Evolutionary conservation across 2,329 filamentous ascomycete species (phyloP).

Genomic region (Stemphylium vesicarium): DNA sequence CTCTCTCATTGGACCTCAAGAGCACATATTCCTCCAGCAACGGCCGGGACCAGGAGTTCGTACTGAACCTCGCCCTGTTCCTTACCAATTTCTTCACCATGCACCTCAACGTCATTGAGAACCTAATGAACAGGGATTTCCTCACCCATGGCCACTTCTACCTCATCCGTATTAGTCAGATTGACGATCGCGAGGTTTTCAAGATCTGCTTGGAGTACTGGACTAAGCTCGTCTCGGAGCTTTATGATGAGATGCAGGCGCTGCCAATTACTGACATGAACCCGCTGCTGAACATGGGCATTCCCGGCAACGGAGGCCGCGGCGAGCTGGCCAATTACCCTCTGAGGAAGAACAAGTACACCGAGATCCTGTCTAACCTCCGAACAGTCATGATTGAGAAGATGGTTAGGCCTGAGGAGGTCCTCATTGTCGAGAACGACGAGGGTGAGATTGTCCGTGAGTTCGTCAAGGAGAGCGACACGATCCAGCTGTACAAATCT

Average conservation of each 20-base stretch:
- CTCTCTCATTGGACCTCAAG: slow-evolving; percentile 87
- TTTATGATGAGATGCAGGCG: slow-evolving; percentile 99
- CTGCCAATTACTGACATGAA: slow-evolving; percentile 93
- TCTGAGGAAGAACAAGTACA: slow-evolving; percentile 97
- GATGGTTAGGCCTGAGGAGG: slow-evolving; percentile 98
- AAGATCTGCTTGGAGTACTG: slow-evolving; percentile 99
- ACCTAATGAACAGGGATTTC: slow-evolving; percentile 92
- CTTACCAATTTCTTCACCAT: slow-evolving; percentile 96
- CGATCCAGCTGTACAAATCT: slow-evolving; percentile 98
- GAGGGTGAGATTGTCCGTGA: slow-evolving; percentile 98
- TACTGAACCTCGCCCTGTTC: slow-evolving; percentile 95
- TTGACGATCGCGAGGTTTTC: slow-evolving; percentile 98
- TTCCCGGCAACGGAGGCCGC: slow-evolving; percentile 79
- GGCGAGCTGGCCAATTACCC: slow-evolving; percentile 92
- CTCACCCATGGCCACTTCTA: slow-evolving; percentile 97
- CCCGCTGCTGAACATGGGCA: slow-evolving; percentile 80
- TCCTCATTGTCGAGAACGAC: slow-evolving; percentile 98
- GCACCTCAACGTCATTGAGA: slow-evolving; percentile 92
- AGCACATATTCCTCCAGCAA: slow-evolving; percentile 90
- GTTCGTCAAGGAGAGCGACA: slow-evolving; percentile 99
- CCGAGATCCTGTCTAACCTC: slow-evolving; percentile 89
- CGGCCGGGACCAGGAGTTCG: slow-evolving; percentile 93
- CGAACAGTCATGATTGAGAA: slow-evolving; percentile 99
- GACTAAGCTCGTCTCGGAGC: slow-evolving; percentile 96
- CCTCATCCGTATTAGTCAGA: slow-evolving; percentile 96